phyloP scores from a whole-genome alignment of 139 green algal species.

The Pseudopediastrum boryanum region DNA sequence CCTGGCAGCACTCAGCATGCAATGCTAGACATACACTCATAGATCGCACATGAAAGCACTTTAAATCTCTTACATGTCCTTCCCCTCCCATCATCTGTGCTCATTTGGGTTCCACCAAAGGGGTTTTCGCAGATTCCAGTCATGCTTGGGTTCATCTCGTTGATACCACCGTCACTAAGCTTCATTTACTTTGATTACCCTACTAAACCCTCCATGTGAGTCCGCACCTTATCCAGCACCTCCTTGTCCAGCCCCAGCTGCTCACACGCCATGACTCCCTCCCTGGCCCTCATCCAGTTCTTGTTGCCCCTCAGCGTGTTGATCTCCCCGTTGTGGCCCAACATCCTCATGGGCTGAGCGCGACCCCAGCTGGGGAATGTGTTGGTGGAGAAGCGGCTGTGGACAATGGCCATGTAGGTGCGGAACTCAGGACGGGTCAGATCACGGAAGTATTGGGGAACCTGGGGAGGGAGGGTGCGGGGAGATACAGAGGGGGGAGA shows the following conservation, averaged over 20 bases:
- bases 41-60: no score
- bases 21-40: no score
- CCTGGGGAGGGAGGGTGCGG: constrained; percentile 54
- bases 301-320: constrained; percentile 80
- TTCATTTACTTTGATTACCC: background rate
- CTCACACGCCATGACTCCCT: constrained; percentile 85
- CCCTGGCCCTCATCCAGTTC: constrained; percentile 94
- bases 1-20: background rate
- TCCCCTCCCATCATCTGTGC: no score
- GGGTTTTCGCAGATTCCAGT: no score
- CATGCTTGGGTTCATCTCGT: no score
- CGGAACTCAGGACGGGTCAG: constrained; percentile 80
- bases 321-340: constrained; percentile 98
- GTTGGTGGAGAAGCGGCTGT: constrained; percentile 97
- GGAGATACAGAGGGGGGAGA: background rate
- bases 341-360: constrained; percentile 92
- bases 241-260: constrained; percentile 73
- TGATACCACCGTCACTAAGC: background rate
- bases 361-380: constrained; percentile 94
- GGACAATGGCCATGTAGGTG: constrained; percentile 92
- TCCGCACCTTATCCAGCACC: constrained; percentile 65
- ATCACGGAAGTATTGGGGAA: constrained; percentile 87
- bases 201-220: background rate
- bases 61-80: no score
- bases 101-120: no score